Evolutionary conservation across 345 rosid genomes (phyloP), one percentile per base, ranked within the genome.

Genomic region (Garcia nutans): DNA sequence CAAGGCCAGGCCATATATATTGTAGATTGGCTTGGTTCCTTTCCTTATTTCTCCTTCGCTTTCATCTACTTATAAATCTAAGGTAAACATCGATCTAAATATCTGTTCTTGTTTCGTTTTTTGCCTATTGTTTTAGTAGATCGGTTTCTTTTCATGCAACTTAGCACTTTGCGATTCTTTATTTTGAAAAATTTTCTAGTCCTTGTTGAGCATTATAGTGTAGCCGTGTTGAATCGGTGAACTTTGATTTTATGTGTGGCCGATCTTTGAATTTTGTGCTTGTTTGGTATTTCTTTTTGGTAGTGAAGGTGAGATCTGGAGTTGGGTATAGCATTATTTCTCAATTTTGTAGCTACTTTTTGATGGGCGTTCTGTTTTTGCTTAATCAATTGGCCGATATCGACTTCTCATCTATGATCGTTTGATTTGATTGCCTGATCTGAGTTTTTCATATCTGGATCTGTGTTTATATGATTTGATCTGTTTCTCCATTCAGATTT

Each of bases 381-480:
- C 55, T 2, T 50, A 16, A 50, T 50, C 55, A 12, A 50, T 11
- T 50, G 19, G 0, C 41, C 3, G 73, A 61, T 20, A 41, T 13
- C 50, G 10, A 12, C 16, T 49, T 70, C 57, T 76, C 41, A 16
- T 9, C 3, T 13, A 55, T 9, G 57, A 22, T 62, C 65, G 49
- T 23, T 42, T 44, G 74, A 42, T 78, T 75, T 24, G 60, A 24
- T 62, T 56, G 45, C 16, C n/a, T 72, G 87, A 74, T 80, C 74
- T 75, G 72, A 2, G 65, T 56, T 63, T 67, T 55, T 9, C 12
- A 37, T 71, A 0, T 44, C 33, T 65, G 70, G 83, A 81, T 84
- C 79, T 80, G 59, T 76, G 5, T 8, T 24, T 64, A 26, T 70
- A 17, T 8, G 31, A 26, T 52, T n/a, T 49, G 60, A 11, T 70